These are phyloP conservation scores for Colletotrichum orbiculare DNA, from an alignment of 2,329 filamentous ascomycete genomes.

Conservation along the genomic window DNA sequence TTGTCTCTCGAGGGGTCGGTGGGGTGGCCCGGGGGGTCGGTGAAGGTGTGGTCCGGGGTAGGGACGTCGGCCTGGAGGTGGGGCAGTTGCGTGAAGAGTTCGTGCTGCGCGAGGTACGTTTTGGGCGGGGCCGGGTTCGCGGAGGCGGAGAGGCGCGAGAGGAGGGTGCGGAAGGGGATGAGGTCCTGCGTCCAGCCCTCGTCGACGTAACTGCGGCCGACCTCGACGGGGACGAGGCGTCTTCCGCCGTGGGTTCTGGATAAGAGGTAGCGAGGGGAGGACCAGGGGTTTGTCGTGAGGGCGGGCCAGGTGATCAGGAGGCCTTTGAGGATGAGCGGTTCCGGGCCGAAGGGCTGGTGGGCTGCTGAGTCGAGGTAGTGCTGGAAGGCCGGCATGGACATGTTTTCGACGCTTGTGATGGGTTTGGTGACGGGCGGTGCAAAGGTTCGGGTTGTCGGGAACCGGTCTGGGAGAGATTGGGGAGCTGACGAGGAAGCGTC, in stretches of 20 bases:
- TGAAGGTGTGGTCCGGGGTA: slow-evolving; percentile 88
- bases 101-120: slow-evolving; percentile 88
- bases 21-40: slow-evolving; percentile 70
- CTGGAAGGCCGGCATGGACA: slow-evolving; percentile 71
- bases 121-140: not conserved
- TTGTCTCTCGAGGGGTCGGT: slow-evolving; percentile 16
- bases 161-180: slow-evolving; percentile 78
- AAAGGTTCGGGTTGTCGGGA: slow-evolving; percentile 45
- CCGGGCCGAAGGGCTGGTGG: slow-evolving; percentile 42
- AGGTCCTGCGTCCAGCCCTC: slow-evolving; percentile 86
- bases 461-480: slow-evolving; percentile 30
- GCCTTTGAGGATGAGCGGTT: slow-evolving; percentile 77
- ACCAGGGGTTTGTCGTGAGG: slow-evolving; percentile 75
- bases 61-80: slow-evolving; percentile 78
- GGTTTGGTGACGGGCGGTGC: slow-evolving; percentile 54
- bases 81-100: slow-evolving; percentile 86
- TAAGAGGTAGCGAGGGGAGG: slow-evolving; percentile 77
- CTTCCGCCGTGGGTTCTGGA: slow-evolving; percentile 79
- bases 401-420: slow-evolving; percentile 54
- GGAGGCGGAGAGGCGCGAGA: slow-evolving; percentile 66
- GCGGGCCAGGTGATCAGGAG: slow-evolving; percentile 82
- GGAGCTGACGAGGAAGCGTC: not conserved
- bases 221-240: slow-evolving; percentile 85
- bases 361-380: slow-evolving; percentile 61
- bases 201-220: slow-evolving; percentile 90